Conservation (phyloP, 192 early-diverging fungal genomes). For the Podila epicladia region DNA sequence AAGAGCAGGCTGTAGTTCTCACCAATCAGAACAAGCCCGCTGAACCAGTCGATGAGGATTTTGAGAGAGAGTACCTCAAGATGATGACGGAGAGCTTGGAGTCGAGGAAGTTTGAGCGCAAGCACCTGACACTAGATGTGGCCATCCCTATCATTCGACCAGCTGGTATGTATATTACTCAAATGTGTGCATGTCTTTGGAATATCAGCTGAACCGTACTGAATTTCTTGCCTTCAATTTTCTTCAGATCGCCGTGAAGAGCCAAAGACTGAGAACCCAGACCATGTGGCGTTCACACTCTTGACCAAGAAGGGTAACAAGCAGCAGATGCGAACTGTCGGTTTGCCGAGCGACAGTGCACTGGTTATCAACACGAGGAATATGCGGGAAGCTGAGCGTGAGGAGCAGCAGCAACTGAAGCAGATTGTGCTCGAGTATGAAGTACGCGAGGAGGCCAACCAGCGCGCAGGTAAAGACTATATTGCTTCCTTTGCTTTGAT, state of each 20-base stretch:
- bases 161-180: slow-evolving; percentile 21
- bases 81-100: slow-evolving; percentile 95
- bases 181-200: slow-evolving; percentile 34
- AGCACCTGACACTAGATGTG: slow-evolving; percentile 83
- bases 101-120: slow-evolving; percentile 81
- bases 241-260: slow-evolving; percentile 43
- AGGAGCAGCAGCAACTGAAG: slow-evolving; percentile 92
- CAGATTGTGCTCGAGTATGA: slow-evolving; percentile 93
- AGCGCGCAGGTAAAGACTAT: slow-evolving; percentile 36
- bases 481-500: neutral
- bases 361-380: slow-evolving; percentile 84
- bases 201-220: neutral
- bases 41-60: slow-evolving; percentile 83
- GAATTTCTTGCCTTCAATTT: slow-evolving; percentile 27
- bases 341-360: slow-evolving; percentile 80
- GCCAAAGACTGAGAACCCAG: slow-evolving; percentile 31
- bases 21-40: slow-evolving; percentile 67
- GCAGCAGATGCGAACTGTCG: slow-evolving; percentile 80
- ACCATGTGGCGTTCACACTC: slow-evolving; percentile 79
- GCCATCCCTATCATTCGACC: slow-evolving; percentile 84
- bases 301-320: slow-evolving; percentile 89
- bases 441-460: slow-evolving; percentile 72
- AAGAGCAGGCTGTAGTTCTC: slow-evolving; percentile 79
- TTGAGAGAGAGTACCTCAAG: slow-evolving; percentile 90
- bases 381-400: slow-evolving; percentile 88